Base-by-base conservation (phyloP, 345 rosid genomes). In the Litchi chinensis region DNA sequence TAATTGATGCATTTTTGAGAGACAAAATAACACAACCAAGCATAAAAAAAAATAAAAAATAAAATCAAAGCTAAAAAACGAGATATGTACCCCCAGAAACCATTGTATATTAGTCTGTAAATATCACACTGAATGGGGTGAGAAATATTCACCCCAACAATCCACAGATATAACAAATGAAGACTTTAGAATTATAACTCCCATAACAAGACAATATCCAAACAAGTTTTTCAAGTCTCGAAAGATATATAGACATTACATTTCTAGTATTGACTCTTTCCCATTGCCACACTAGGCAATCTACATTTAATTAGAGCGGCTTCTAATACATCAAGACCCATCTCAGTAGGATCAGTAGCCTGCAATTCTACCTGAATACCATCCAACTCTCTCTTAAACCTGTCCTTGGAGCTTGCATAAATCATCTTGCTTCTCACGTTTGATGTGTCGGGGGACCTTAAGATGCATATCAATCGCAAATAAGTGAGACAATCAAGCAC, bases 341-440 rank as follows among this genome's bases (percentile, higher is more conserved):
- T 90, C 82, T 90, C 93, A 24, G 92, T 83, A 19, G 92, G 92
- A 80, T 90, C 93, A 12, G 90, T 90, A 39, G 93, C 93, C 83
- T 90, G 93, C 90, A 90, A 81, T 80, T 90, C 92, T 15, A 88
- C 40, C 84, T 90, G 92, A 78, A 90, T 89, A 37, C 92, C 93
- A 26, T 90, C 93, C 78, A 88, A 79, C 81, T 90, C 92, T 79
- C 91, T 86, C 71, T 87, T 90, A 81, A 90, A 89, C 82, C 89
- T 86, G 85, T 90, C 93, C 79, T 90, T 90, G 63, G 93, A 86
- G 82, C 93, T 90, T 13, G 93, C 93, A 78, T 90, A 90, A 68
- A 90, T 90, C 93, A 90, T 90, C 87, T 90, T 90, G 88, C 84
- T 90, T 82, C 93, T 87, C 87, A 90, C 93, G 78, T 64, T 87